These are phyloP conservation scores for Monilinia fructigena DNA, from an alignment of 2,329 filamentous ascomycete species.

Conservation along the genomic window DNA sequence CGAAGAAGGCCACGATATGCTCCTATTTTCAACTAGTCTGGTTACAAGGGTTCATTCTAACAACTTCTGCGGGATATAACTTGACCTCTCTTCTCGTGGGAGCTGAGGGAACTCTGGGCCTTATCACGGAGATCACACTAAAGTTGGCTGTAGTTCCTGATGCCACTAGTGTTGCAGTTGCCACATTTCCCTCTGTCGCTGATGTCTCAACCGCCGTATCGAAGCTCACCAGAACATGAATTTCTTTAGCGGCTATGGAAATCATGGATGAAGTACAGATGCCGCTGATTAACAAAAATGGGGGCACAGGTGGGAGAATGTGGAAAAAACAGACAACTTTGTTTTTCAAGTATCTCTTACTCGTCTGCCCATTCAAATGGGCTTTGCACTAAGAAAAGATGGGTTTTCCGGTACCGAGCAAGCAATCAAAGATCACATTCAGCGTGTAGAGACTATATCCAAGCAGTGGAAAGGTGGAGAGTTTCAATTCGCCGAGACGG, in stretches of 20 bases:
- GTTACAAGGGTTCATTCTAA: neutral
- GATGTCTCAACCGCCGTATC: conserved; percentile 72
- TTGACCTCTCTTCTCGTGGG: conserved; percentile 76
- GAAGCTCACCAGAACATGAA: conserved; percentile 62
- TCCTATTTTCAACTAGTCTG: too few relatives aligned
- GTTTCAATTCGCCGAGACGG: conserved; percentile 73
- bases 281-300: conserved; percentile 72
- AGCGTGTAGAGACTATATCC: conserved; percentile 64
- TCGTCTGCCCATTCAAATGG: too few relatives aligned
- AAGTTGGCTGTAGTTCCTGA: conserved; percentile 75
- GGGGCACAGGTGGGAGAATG: conserved; percentile 61
- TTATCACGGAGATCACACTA: conserved; percentile 81
- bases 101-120: conserved; percentile 75
- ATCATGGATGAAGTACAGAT: conserved; percentile 87
- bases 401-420: conserved; percentile 71
- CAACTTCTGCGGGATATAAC: conserved; percentile 72
- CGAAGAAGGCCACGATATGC: conserved; percentile 60
- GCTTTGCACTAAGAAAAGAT: neutral
- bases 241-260: conserved; percentile 49
- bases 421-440: conserved; percentile 72
- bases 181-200: conserved; percentile 71
- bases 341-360: conserved; percentile 62
- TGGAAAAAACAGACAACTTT: conserved; percentile 75
- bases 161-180: conserved; percentile 72
- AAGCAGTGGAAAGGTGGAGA: conserved; percentile 58